Evolutionary conservation across 2,329 filamentous ascomycete genomes (phyloP).

Genomic region (Hypomyces rosellus): DNA sequence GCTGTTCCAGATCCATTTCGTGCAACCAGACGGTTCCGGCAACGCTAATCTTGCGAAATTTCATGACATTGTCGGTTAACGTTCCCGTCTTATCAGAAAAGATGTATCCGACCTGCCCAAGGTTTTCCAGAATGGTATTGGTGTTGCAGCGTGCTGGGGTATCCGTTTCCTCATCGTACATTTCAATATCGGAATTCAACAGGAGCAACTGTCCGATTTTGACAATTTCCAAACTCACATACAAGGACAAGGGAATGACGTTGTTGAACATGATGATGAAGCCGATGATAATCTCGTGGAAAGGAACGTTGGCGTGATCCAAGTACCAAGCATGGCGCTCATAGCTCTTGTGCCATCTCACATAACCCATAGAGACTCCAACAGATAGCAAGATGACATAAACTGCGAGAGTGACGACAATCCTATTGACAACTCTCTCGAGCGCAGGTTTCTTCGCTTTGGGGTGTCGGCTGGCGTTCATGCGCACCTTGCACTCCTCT

Average conservation of each 20-base stretch:
- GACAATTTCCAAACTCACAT: conserved; percentile 83
- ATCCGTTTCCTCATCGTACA: conserved; percentile 81
- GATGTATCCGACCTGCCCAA: conserved; percentile 83
- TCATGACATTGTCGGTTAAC: conserved; percentile 91
- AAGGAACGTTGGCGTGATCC: conserved; percentile 60
- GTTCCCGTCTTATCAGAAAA: conserved; percentile 96
- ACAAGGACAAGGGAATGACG: conserved; percentile 83
- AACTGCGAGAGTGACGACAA: conserved; percentile 73
- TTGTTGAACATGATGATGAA: conserved; percentile 98
- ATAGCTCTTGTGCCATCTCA: conserved; percentile 63
- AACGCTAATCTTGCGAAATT: conserved; percentile 86
- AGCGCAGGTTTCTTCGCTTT: conserved; percentile 75
- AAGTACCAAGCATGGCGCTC: conserved; percentile 75
- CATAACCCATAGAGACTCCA: conserved; percentile 76
- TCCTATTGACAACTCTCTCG: conserved; percentile 69
- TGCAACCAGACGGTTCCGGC: conserved; percentile 87
- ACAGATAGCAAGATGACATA: conserved; percentile 75
- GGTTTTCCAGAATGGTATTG: conserved; percentile 89
- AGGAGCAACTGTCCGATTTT: conserved; percentile 75
- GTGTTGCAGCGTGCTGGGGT: conserved; percentile 87
- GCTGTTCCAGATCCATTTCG: conserved; percentile 58
- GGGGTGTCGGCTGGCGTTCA: conserved; percentile 87
- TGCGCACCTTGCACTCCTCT: conserved; percentile 86
- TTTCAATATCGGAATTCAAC: conserved; percentile 73
- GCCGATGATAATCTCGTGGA: conserved; percentile 76